A percentile compares a stretch with the other conserved stretches of the same genome.
phyloP scores from a whole-genome alignment of 441 rosid species.

The Raphanus hybrid region DNA sequence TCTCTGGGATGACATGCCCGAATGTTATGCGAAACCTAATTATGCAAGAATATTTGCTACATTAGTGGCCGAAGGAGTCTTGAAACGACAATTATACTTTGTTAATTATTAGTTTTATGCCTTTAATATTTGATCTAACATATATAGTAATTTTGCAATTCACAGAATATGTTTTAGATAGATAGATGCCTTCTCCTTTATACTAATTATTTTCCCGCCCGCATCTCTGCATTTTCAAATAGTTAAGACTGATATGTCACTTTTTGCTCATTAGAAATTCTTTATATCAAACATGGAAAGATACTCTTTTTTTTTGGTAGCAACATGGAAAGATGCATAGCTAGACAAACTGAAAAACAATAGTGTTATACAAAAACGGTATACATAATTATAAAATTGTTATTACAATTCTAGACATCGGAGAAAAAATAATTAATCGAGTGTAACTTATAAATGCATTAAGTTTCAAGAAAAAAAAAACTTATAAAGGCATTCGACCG shows the following conservation, averaged over 20 bases:
- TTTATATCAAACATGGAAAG: not conserved
- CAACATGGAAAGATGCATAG: not conserved
- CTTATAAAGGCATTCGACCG: slow-evolving; percentile 4
- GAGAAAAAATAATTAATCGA: not conserved
- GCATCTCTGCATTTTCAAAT: not conserved
- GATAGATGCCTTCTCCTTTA: slow-evolving; percentile 5
- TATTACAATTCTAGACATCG: not conserved
- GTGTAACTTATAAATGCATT: not conserved
- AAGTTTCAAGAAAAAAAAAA: not conserved
- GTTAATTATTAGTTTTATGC: slow-evolving; percentile 13
- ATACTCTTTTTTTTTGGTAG: too few species aligned
- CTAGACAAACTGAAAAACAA: not conserved
- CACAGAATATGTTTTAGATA: slow-evolving; percentile 3
- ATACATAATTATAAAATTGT: not conserved
- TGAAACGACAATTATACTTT: slow-evolving; percentile 21
- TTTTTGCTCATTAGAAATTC: not conserved
- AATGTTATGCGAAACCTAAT: slow-evolving; percentile 9
- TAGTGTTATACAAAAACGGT: not conserved
- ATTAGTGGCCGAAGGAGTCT: slow-evolving; percentile 18
- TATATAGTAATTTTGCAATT: not conserved
- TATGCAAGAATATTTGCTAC: slow-evolving; percentile 10
- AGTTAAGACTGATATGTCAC: not conserved
- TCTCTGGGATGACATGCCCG: not conserved
- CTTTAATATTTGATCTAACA: slow-evolving; percentile 1
- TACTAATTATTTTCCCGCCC: not conserved